Evolutionary conservation across 2,329 filamentous ascomycete species (phyloP), one percentile per base, ranked within the genome.

Genomic region (Endocalyx cinctus): DNA sequence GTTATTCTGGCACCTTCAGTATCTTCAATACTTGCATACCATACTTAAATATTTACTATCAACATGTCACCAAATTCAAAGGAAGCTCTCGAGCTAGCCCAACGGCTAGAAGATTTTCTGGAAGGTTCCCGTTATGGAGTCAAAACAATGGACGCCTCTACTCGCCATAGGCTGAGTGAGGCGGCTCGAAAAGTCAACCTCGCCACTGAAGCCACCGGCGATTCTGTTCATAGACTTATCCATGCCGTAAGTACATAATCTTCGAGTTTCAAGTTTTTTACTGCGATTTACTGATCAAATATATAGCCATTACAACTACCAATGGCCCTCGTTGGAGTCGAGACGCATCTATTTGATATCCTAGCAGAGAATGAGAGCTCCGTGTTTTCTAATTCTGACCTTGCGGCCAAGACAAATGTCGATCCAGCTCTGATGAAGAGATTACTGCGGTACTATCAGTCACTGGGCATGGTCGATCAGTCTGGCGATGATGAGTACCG

Each of bases 371-470:
- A 8, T n/a, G n/a, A n/a, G 8, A n/a, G n/a, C 20, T 23, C 20
- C 20, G n/a, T 8, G 8, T 23, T 23, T n/a, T 8, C 20, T 23
- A 8, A 23, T 23, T n/a, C 8, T 8, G 20, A 23, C 8, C 20
- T 23, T n/a, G 20, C 20, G 8, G 20, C 8, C 20, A 8, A n/a
- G n/a, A 23, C 20, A 8, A n/a, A n/a, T 8, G n/a, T 23, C 20
- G 37, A 48, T 14, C 38, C 46, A 12, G 25, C 23, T 26, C 22
- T 49, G 13, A 29, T 46, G 34, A 49, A 44, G 22, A 31, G 46
- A 8, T 31, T 51, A 5, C 18, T 51, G 10, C 39, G 48, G 12
- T 51, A 47, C 16, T 50, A 51, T 27, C 46, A 51, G 13, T 42
- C 46, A 5, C 34, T 42, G 16, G 45, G 42, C 3, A 46, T 51